phyloP scores from a whole-genome alignment of 1,284 basidiomycete species.

The Spongiforma sp. region DNA sequence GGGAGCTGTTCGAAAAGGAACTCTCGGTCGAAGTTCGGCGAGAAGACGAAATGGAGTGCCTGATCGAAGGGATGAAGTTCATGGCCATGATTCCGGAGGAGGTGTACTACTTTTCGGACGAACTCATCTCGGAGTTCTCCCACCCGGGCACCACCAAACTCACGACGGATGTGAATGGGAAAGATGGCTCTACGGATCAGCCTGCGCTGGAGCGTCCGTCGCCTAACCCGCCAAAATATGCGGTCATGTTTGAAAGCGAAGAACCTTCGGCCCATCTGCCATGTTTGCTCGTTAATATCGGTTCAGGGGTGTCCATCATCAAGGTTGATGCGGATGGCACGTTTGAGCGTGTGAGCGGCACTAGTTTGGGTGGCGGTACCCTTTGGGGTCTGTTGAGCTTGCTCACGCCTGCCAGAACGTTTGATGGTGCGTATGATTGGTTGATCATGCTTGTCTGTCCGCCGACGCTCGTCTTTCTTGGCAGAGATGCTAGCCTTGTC shows the following conservation, averaged over 20 bases:
- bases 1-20: slow-evolving; percentile 79
- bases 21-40: slow-evolving; percentile 86
- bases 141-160: slow-evolving; percentile 52
- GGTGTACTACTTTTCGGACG: slow-evolving; percentile 98
- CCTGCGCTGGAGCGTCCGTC: slow-evolving; percentile 82
- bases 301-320: slow-evolving; percentile 97
- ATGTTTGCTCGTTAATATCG: slow-evolving; percentile 98
- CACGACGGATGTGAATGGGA: slow-evolving; percentile 16
- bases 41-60: slow-evolving; percentile 99
- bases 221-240: slow-evolving; percentile 90
- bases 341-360: slow-evolving; percentile 97
- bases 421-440: slow-evolving; percentile 82
- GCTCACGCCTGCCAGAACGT: slow-evolving; percentile 93
- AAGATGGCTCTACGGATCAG: slow-evolving; percentile 16
- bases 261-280: slow-evolving; percentile 89
- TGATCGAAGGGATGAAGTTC: slow-evolving; percentile 97
- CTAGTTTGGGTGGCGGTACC: slow-evolving; percentile 98
- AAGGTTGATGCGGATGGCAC: slow-evolving; percentile 95
- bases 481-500: slow-evolving; percentile 96
- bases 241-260: slow-evolving; percentile 81
- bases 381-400: slow-evolving; percentile 96
- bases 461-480: slow-evolving; percentile 17
- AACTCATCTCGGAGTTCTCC: slow-evolving; percentile 89
- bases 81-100: slow-evolving; percentile 97
- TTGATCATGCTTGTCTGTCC: slow-evolving; percentile 12